Percentiles rank a stretch among this genome's conserved stretches.
Conservation (phyloP, 108 stramenopile species). For the Licmophora abbreviata region DNA sequence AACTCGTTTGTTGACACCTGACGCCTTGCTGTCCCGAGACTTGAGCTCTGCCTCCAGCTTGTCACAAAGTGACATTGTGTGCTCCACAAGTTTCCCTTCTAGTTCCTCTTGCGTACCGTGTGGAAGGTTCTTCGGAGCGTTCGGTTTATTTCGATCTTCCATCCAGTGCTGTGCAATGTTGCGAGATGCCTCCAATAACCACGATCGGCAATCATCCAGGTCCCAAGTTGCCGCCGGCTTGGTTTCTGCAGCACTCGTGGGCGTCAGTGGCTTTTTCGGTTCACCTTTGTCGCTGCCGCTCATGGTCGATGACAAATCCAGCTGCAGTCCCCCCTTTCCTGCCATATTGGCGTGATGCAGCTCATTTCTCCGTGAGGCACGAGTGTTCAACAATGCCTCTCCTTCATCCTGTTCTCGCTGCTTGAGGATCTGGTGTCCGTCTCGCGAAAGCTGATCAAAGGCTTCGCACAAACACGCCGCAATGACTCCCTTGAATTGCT, state of each 20-base stretch:
- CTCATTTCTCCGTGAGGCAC: conserved; percentile 65
- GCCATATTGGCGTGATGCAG: conserved; percentile 74
- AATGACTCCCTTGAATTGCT: conserved; percentile 63
- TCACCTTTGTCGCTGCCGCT: conserved; percentile 1
- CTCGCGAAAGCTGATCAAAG: conserved; percentile 68
- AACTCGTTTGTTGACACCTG: conserved; percentile 19
- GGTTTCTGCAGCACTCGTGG: conserved; percentile 19
- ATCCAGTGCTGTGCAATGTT: conserved; percentile 71
- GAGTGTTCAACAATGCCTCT: conserved; percentile 23
- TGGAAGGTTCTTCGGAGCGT: conserved; percentile 31
- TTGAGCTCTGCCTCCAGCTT: conserved; percentile 61
- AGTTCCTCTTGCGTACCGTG: conserved; percentile 61
- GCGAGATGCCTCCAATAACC: conserved; percentile 71
- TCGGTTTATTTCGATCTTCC: conserved; percentile 40
- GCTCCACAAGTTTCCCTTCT: conserved; percentile 73
- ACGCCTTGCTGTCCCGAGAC: conserved; percentile 10
- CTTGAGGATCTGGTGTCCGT: conserved; percentile 57
- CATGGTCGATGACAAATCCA: conserved; percentile 36
- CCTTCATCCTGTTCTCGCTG: conserved; percentile 35
- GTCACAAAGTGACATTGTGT: conserved; percentile 63
- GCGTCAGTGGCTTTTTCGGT: conserved; percentile 19
- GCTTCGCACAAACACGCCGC: conserved; percentile 80
- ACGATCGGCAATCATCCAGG: conserved; percentile 73
- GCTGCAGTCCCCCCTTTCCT: conserved; percentile 66
- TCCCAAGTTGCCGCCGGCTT: conserved; percentile 71